Evolutionary conservation across 495 filamentous ascomycete species (phyloP).

Genomic region (Echria macrotheca): DNA sequence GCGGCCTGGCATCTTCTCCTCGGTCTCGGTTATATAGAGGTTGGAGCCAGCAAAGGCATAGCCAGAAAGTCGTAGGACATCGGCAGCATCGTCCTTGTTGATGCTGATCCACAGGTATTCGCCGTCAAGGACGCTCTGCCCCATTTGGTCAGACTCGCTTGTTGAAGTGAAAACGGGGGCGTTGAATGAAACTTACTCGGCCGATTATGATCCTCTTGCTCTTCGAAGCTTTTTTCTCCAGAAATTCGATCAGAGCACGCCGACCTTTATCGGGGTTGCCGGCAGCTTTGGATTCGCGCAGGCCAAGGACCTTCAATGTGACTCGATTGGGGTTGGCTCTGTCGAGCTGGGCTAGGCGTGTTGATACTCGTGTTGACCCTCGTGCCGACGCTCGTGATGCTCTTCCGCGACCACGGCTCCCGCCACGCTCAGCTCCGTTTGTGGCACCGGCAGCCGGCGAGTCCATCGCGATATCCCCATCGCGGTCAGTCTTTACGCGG

Average conservation of each 20-base stretch:
- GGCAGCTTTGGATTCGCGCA: conserved; percentile 70
- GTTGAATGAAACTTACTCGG: conserved; percentile 64
- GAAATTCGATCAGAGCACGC: conserved; percentile 64
- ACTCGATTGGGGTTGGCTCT: too few species aligned
- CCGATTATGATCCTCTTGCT: conserved; percentile 61
- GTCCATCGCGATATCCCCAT: conserved; percentile 83
- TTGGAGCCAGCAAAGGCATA: conserved; percentile 59
- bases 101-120: conserved; percentile 63
- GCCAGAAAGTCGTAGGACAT: conserved; percentile 57
- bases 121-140: too few species aligned
- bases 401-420: conserved; percentile 4
- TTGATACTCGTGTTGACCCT: conserved; percentile 18
- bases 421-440: conserved; percentile 15
- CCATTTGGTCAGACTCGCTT: too few species aligned
- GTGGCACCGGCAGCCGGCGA: conserved; percentile 33
- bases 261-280: conserved; percentile 65
- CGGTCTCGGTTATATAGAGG: conserved; percentile 46
- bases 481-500: conserved; percentile 56
- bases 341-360: too few species aligned
- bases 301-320: conserved; percentile 58
- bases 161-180: too few species aligned
- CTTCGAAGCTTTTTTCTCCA: conserved; percentile 71
- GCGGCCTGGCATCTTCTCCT: conserved; percentile 24
- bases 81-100: conserved; percentile 54
- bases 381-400: conserved; percentile 5